Base-by-base conservation (phyloP, 129 eudicot species). In the Apium graveolens region DNA sequence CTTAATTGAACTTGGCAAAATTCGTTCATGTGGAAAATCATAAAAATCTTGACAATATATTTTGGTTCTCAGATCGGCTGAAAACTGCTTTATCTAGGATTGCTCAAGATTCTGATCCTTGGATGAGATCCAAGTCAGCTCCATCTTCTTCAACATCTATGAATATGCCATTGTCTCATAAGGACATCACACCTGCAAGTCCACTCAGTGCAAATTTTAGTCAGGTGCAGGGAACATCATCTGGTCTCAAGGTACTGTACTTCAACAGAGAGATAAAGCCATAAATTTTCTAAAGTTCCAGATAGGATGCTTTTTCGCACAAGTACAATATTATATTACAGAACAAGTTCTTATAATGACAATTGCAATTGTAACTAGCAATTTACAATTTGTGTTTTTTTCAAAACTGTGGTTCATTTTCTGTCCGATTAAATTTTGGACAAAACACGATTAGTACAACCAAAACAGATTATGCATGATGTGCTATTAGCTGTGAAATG, bases 161-260 rank as follows among this genome's bases (percentile, higher is more conserved):
- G 60, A 87, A 81, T 82, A 53, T 85, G 70, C 69, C 96, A 43
- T 84, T 87, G 79, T 85, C 87, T 69, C 88, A 83, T 84, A 76
- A 82, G 82, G 90, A 90, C 82, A 85, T 85, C 60, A 83, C 90
- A 45, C 94, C 92, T 44, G 82, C 89, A 29, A 83, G 88, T 84
- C 88, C 93, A 49, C 79, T 89, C 78, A 84, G 37, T 82, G 83
- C 84, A 29, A 81, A 51, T 74, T 60, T 69, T 51, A 74, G 80
- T 84, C 87, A 86, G 77, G 70, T 75, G 76, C 82, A 86, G 49
- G 74, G 60, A 78, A 76, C 88, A 48, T 84, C 97, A 74, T 82
- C 85, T 74, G 88, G 96, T 65, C 97, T 95, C 74, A 88, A 95
- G 99, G 99, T 96, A 89, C 76, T 57, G 99, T 96, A 89, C 70